Percentiles rank a stretch among this genome's conserved stretches.
Evolutionary conservation across 164 flowering plant species (phyloP).

Genomic region (Kingdonia uniflora): DNA sequence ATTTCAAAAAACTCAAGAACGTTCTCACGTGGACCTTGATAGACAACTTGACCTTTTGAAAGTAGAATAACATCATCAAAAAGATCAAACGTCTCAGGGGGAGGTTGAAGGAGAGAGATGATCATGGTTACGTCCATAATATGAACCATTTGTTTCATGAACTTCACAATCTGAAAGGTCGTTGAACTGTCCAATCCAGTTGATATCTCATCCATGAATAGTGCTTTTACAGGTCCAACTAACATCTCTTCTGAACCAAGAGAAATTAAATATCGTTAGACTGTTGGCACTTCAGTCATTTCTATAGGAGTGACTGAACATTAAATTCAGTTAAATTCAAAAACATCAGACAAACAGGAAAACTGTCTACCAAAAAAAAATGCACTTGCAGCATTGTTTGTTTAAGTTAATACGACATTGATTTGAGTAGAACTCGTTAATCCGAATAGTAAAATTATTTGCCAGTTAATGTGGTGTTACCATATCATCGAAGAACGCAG

Average conservation of each 20-base stretch:
- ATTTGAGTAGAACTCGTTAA: no score
- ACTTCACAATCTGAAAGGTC: conserved; percentile 48
- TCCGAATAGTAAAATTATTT: no score
- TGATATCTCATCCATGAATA: conserved; percentile 64
- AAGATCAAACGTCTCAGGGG: conserved; percentile 49
- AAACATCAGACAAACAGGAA: no score
- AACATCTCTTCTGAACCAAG: conserved; percentile 44
- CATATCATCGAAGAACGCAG: no score
- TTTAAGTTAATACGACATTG: no score
- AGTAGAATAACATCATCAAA: conserved; percentile 50
- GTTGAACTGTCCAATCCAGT: conserved; percentile 62
- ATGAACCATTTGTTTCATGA: conserved; percentile 51
- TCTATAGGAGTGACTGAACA: no score
- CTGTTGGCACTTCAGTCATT: no score
- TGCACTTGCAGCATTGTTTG: no score
- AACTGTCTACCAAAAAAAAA: no score
- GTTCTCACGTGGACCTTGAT: conserved; percentile 42
- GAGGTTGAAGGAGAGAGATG: conserved; percentile 56
- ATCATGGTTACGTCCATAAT: conserved; percentile 49
- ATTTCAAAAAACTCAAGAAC: conserved; percentile 42
- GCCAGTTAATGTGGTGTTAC: no score
- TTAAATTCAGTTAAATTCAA: no score
- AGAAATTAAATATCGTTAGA: background rate
- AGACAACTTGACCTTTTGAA: conserved; percentile 47
- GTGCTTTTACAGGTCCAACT: conserved; percentile 53